Evolutionary conservation across 768 basidiomycete genomes (phyloP).

Genomic region (Auriculariales sp.): DNA sequence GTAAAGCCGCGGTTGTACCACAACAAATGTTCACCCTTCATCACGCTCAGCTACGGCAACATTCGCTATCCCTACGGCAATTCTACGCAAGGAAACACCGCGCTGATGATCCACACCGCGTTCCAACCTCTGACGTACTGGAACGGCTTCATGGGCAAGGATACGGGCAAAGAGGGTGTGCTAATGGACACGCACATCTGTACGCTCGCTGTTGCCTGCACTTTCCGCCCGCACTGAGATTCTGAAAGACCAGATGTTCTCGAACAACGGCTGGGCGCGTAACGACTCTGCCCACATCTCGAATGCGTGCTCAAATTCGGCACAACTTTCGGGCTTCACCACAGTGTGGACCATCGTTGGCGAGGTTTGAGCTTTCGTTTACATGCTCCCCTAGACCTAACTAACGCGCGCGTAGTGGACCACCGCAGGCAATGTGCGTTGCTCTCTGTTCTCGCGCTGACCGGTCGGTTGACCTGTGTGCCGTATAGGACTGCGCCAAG

Average conservation of each 20-base stretch:
- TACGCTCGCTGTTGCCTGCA: neutral
- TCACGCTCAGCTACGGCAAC: conserved; percentile 7
- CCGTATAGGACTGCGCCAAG: conserved; percentile 26
- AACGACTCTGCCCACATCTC: conserved; percentile 41
- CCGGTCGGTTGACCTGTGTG: conserved; percentile 28
- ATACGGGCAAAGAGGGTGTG: conserved; percentile 36
- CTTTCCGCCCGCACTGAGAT: neutral
- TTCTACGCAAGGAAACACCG: conserved; percentile 34
- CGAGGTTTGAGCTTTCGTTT: conserved; percentile 13
- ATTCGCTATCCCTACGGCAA: conserved; percentile 28
- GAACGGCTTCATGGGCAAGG: conserved; percentile 43
- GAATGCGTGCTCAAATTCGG: conserved; percentile 36
- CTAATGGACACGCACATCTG: conserved; percentile 67
- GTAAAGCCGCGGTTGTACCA: neutral
- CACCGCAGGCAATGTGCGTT: conserved; percentile 41
- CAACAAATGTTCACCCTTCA: neutral
- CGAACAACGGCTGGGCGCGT: conserved; percentile 19
- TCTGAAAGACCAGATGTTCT: conserved; percentile 18
- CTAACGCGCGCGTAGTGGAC: conserved; percentile 42
- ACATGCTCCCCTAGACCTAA: neutral
- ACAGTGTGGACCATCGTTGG: conserved; percentile 71
- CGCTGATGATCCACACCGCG: conserved; percentile 63
- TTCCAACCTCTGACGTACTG: conserved; percentile 65
- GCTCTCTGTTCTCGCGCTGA: conserved; percentile 10
- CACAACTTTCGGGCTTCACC: conserved; percentile 33